Percentiles rank a stretch among this genome's conserved stretches.
phyloP scores from a whole-genome alignment of 2,329 filamentous ascomycete genomes.

The Sarocladium strictum region DNA sequence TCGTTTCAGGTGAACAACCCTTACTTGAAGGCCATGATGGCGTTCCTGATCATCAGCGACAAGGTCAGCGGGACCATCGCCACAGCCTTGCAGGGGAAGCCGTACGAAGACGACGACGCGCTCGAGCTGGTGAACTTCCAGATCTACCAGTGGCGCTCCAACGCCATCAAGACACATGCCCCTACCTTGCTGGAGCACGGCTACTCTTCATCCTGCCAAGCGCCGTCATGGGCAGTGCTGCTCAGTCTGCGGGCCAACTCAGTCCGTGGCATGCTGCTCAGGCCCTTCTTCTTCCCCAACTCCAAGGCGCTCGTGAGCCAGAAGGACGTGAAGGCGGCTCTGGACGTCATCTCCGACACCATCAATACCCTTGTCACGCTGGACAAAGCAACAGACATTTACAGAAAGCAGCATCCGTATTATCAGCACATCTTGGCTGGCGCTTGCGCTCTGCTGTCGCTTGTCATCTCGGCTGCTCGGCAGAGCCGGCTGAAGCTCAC shows the following conservation, averaged over 20 bases:
- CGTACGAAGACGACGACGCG: conserved; percentile 18
- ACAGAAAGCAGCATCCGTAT: conserved; percentile 4
- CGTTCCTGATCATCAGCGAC: conserved; percentile 17
- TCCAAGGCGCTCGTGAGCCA: neutral
- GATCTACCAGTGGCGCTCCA: conserved; percentile 21
- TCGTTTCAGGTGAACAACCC: conserved; percentile 3
- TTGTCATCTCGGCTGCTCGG: conserved; percentile 7
- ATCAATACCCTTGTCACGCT: conserved; percentile 3
- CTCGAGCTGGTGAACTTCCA: conserved; percentile 24
- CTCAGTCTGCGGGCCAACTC: conserved; percentile 8
- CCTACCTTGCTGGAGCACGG: neutral
- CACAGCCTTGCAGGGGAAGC: conserved; percentile 11
- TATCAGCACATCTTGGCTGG: conserved; percentile 8
- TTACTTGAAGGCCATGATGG: conserved; percentile 16
- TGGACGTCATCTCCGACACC: neutral
- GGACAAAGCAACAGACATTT: conserved; percentile 8
- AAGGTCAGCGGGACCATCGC: conserved; percentile 15
- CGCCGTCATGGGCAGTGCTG: conserved; percentile 8
- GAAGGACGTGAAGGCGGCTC: neutral
- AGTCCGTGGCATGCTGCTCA: conserved; percentile 5
- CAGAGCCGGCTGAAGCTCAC: neutral
- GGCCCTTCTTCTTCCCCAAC: conserved; percentile 10
- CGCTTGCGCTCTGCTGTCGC: conserved; percentile 4
- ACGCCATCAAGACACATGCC: conserved; percentile 13
- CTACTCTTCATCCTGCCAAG: neutral